Evolutionary conservation across 2,329 filamentous ascomycete genomes (phyloP), one percentile per base, ranked within the genome.

Genomic region (Fusarium sp.): DNA sequence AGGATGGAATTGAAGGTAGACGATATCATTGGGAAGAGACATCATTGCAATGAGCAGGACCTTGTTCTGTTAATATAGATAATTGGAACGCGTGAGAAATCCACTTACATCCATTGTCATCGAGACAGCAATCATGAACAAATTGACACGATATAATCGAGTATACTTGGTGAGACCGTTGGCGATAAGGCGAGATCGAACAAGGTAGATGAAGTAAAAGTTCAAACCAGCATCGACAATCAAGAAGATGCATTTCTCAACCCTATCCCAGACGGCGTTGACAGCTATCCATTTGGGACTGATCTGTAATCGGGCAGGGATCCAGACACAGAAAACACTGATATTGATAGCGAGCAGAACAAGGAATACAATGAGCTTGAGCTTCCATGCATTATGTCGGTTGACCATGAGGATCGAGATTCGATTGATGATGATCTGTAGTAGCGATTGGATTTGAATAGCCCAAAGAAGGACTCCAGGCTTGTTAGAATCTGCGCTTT

Each of bases 371-470:
- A 73, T 75, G 54, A 85, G 81, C 68, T 88, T 87, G 38, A 89
- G 79, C 26, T 73, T 79, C 24, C 67, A 61, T 4, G 83, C 81
- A 6, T 80, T 82, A 0, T 71, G 75, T 11, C 80, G 80, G 61
- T 86, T 78, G 10, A 83, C 80, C 47, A 86, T 81, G 12, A 89
- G 82, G 7, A 89, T 81, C 0, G 83, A 80, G 28, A 88, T 85
- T 61, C 87, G 84, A 71, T 89, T 89, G 74, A 88, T 86, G 76
- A 89, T 88, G 51, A 89, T 88, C 70, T 88, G 86, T 54, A 88
- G 85, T 2, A 88, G 77, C 14, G 86, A 81, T 63, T 88, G 87
- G 26, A 88, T 83, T 72, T 86, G 82, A 11, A 85, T 72, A 14
- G 80, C 79, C 85, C 85, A 85, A 9, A 78, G 71, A 9, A 75